Conservation (phyloP, 768 basidiomycete species). For the Russula ochroleuca region DNA sequence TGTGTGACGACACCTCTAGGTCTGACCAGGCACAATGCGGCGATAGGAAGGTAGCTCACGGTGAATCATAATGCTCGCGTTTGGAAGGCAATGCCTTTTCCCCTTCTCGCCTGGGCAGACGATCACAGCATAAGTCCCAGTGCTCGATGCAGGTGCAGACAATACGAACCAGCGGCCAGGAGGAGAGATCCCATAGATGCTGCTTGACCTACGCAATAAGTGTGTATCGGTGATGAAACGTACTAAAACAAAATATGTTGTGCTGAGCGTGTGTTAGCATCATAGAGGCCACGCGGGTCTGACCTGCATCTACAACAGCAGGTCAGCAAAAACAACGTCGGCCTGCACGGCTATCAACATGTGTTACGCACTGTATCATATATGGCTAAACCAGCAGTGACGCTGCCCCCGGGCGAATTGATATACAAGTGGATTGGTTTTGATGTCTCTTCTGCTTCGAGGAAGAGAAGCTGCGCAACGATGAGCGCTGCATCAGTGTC, state of each 20-base stretch:
- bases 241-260: constrained; percentile 43
- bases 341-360: not conserved
- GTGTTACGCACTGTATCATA: constrained; percentile 80
- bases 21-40: constrained; percentile 6
- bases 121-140: constrained; percentile 15
- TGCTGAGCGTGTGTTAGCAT: not conserved
- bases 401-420: constrained; percentile 94
- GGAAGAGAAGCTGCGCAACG: constrained; percentile 89
- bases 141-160: not conserved
- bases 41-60: constrained; percentile 49
- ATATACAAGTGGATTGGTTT: constrained; percentile 97
- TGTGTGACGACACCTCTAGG: constrained; percentile 33
- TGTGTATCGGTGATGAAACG: constrained; percentile 91
- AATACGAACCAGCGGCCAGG: constrained; percentile 64
- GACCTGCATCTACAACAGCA: constrained; percentile 46
- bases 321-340: not conserved
- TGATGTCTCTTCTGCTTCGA: constrained; percentile 92
- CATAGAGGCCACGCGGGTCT: constrained; percentile 37
- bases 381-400: constrained; percentile 93
- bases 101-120: constrained; percentile 62
- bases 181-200: constrained; percentile 95
- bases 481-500: constrained; percentile 85
- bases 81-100: constrained; percentile 86
- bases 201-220: constrained; percentile 93
- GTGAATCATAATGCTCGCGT: constrained; percentile 98